phyloP scores from a whole-genome alignment of 768 basidiomycete genomes.

The Rhodotorula diobovata region DNA sequence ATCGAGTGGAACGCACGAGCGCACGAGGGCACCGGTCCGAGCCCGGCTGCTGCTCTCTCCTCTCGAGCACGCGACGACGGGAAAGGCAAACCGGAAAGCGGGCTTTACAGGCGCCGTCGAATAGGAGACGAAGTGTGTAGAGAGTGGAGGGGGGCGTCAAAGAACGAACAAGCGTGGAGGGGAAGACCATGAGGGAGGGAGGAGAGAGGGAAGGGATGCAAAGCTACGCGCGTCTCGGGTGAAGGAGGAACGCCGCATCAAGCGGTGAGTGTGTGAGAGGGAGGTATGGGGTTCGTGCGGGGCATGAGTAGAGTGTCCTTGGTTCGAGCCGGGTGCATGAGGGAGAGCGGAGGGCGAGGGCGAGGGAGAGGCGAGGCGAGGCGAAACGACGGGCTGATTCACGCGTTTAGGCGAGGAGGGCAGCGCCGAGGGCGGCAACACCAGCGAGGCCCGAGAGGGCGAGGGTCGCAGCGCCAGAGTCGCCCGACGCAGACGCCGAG shows the following conservation, averaged over 20 bases:
- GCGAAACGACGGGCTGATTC: neutral
- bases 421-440: slow-evolving; percentile 19
- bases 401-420: slow-evolving; percentile 24
- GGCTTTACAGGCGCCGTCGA: neutral
- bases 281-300: neutral
- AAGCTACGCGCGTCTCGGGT: neutral
- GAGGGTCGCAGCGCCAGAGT: slow-evolving; percentile 8
- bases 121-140: no score
- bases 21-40: no score
- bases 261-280: neutral
- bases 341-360: no score
- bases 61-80: no score
- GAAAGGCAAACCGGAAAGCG: no score
- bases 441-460: slow-evolving; percentile 18
- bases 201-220: neutral
- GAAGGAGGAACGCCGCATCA: neutral
- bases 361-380: neutral
- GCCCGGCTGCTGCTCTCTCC: no score
- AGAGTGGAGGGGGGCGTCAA: neutral
- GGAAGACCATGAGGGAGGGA: no score
- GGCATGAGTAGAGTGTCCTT: neutral
- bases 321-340: neutral
- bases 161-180: no score
- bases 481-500: neutral
- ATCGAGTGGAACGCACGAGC: no score